These are phyloP conservation scores for Populus nigra DNA, from an alignment of 345 rosid genomes.

Conservation along the genomic window DNA sequence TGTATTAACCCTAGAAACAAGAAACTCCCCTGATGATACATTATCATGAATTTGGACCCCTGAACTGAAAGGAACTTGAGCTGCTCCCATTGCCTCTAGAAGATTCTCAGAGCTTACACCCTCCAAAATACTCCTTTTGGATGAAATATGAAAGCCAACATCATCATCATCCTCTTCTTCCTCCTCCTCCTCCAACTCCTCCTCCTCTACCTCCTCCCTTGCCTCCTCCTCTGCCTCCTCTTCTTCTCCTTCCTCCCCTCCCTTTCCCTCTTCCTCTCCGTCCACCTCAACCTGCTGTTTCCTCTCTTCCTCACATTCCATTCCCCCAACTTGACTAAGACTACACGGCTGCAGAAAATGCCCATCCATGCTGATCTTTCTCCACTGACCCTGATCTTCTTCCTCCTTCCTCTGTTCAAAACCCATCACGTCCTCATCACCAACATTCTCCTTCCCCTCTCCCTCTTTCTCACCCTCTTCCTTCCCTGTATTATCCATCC, in stretches of 20 bases:
- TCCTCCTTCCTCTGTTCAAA: conserved; percentile 46
- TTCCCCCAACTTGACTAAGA: conserved; percentile 13
- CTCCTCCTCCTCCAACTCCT: conserved; percentile 34
- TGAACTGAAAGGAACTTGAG: conserved; percentile 46
- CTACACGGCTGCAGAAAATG: conserved; percentile 48
- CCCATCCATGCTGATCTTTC: conserved; percentile 32
- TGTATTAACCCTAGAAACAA: conserved; percentile 50
- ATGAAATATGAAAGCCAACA: conserved; percentile 44
- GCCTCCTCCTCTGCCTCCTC: conserved; percentile 37
- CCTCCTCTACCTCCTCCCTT: conserved; percentile 26
- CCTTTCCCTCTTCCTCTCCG: conserved; percentile 28
- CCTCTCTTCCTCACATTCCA: conserved; percentile 21
- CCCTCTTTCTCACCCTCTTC: conserved; percentile 21
- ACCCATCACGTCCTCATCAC: conserved; percentile 36
- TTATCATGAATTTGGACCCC: conserved; percentile 49
- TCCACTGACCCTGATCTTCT: conserved; percentile 37
- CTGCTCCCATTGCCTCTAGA: conserved; percentile 58
- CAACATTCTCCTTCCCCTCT: conserved; percentile 11
- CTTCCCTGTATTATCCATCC: conserved; percentile 40
- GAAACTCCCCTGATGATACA: conserved; percentile 53
- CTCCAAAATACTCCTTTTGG: conserved; percentile 43
- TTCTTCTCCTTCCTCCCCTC: conserved; percentile 35
- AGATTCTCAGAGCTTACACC: conserved; percentile 53
- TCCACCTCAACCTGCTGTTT: conserved; percentile 24
- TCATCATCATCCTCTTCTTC: conserved; percentile 41